These are phyloP conservation scores for Thecaphora thlaspeos DNA, from an alignment of 1,284 basidiomycete genomes.

Conservation along the genomic window DNA sequence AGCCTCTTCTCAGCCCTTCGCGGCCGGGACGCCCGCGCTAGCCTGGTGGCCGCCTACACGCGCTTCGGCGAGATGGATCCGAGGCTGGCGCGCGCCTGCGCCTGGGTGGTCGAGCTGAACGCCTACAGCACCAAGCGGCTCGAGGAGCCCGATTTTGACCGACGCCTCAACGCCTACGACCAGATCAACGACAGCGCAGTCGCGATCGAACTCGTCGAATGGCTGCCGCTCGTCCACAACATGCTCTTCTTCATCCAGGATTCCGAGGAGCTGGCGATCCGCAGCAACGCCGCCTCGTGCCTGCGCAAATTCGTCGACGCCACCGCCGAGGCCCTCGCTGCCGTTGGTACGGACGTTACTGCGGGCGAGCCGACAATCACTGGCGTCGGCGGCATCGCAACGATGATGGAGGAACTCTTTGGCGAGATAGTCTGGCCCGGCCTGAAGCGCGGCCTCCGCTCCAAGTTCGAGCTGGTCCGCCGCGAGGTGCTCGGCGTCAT, in stretches of 20 bases:
- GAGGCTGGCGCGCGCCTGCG: constrained; percentile 26
- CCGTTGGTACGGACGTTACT: too few species aligned
- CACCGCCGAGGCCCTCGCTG: constrained; percentile 15
- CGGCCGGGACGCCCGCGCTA: constrained; percentile 26
- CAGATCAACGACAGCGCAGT: constrained; percentile 70
- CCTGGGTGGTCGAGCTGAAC: constrained; percentile 65
- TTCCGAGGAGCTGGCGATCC: constrained; percentile 80
- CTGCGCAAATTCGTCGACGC: constrained; percentile 72
- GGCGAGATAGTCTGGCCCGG: constrained; percentile 73
- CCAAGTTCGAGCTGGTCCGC: constrained; percentile 83
- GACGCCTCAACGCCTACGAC: constrained; percentile 75
- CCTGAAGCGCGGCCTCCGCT: constrained; percentile 76
- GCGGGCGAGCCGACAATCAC: too few species aligned
- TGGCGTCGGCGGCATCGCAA: constrained; percentile 5
- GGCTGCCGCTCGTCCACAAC: constrained; percentile 83
- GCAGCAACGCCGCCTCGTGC: constrained; percentile 75
- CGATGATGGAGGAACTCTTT: constrained; percentile 61
- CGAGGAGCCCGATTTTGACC: constrained; percentile 91
- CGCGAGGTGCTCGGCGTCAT: constrained; percentile 80
- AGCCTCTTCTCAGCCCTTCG: constrained; percentile 47
- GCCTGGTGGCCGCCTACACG: constrained; percentile 40
- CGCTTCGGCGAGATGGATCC: constrained; percentile 44
- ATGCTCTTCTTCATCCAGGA: constrained; percentile 85
- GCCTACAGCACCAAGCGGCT: constrained; percentile 78
- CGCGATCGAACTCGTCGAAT: constrained; percentile 62